A percentile compares a stretch with the other conserved stretches of the same genome.
These are phyloP conservation scores for Xylaria sp. DNA, from an alignment of 2,329 filamentous ascomycete species.

Conservation along the genomic window DNA sequence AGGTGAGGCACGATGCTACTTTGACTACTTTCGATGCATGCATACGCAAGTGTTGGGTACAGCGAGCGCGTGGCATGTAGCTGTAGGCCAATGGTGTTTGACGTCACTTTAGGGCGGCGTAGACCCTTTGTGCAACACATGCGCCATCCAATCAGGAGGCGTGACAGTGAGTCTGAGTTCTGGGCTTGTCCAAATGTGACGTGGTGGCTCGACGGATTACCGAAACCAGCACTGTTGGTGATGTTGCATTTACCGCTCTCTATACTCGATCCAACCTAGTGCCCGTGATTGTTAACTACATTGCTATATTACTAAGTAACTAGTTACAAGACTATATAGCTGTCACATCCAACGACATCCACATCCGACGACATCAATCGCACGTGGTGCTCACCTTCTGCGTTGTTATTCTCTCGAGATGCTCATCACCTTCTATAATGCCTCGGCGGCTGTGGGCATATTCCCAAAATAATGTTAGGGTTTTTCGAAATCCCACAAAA, in stretches of 20 bases:
- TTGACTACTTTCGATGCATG: neutral
- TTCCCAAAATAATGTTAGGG: neutral
- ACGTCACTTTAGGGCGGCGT: conserved; percentile 27
- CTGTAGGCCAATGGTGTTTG: neutral
- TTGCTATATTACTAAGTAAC: too few relatives aligned
- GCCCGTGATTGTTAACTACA: neutral
- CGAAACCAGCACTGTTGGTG: neutral
- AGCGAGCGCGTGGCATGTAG: conserved; percentile 6
- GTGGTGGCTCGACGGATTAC: too few relatives aligned
- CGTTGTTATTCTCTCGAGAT: neutral
- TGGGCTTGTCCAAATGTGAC: neutral
- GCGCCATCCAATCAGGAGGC: conserved; percentile 7
- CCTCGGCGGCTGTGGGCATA: neutral
- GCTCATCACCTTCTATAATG: neutral
- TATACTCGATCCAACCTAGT: neutral
- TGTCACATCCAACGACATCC: neutral
- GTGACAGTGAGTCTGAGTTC: neutral
- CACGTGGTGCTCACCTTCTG: neutral
- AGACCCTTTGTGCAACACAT: conserved; percentile 6
- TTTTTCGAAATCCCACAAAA: neutral
- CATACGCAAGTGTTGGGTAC: conserved; percentile 18
- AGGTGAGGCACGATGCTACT: conserved; percentile 11
- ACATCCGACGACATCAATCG: neutral
- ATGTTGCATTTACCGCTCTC: neutral
- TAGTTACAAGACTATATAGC: too few relatives aligned